Percentiles rank a stretch among this genome's conserved stretches.
These are phyloP conservation scores for Arthrobotrys iridis DNA, from an alignment of 2,329 filamentous ascomycete genomes.

Conservation along the genomic window DNA sequence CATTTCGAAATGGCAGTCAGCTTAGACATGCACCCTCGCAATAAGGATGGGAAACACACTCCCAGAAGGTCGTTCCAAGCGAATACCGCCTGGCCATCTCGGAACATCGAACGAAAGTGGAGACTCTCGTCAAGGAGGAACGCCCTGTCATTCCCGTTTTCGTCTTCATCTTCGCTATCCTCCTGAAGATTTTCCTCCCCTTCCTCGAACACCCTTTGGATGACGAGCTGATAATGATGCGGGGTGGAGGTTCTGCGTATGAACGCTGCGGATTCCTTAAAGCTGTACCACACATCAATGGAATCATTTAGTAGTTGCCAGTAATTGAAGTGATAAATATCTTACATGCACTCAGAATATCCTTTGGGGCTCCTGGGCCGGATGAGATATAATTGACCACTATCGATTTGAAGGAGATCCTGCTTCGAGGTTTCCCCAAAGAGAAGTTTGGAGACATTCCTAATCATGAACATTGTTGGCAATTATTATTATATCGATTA, in stretches of 20 bases:
- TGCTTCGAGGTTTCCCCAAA: conserved; percentile 91
- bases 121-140: conserved; percentile 94
- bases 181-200: conserved; percentile 92
- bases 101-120: conserved; percentile 83
- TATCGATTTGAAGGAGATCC: conserved; percentile 89
- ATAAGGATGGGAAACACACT: conserved; percentile 39
- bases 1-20: neutral
- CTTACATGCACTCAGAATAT: conserved; percentile 88
- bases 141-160: conserved; percentile 95
- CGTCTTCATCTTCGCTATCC: conserved; percentile 88
- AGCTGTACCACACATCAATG: conserved; percentile 62
- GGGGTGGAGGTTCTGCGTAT: conserved; percentile 94
- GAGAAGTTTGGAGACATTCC: conserved; percentile 83
- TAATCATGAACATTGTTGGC: conserved; percentile 67
- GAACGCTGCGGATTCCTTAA: conserved; percentile 92
- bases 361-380: conserved; percentile 94
- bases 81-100: conserved; percentile 84
- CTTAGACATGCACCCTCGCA: neutral
- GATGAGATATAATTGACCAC: conserved; percentile 97
- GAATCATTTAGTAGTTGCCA: neutral
- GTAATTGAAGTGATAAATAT: neutral
- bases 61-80: conserved; percentile 96
- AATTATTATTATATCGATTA: conserved; percentile 60
- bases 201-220: conserved; percentile 96
- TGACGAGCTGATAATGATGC: conserved; percentile 95